Percentiles rank a stretch among this genome's conserved stretches.
Conservation (phyloP, 345 rosid species). For the Nephelium lappaceum region DNA sequence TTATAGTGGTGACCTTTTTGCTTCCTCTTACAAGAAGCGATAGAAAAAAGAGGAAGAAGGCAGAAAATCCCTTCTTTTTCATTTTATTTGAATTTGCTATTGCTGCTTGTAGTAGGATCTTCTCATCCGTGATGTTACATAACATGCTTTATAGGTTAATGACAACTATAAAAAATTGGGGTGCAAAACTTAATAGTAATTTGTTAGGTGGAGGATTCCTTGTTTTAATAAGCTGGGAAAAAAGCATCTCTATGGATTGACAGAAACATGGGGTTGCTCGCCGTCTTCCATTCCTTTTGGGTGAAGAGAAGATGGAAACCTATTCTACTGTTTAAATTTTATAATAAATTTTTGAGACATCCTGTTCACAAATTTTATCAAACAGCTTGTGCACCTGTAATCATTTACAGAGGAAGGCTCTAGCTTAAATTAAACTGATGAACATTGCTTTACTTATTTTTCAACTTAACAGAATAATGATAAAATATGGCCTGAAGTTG, state of each 20-base stretch:
- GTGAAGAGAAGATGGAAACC: neutral
- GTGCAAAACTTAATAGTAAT: neutral
- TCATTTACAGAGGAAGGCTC: neutral
- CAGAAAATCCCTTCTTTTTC: slow-evolving; percentile 5
- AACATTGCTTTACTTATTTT: neutral
- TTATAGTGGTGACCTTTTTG: slow-evolving; percentile 34
- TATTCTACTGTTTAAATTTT: neutral
- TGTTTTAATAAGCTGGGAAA: neutral
- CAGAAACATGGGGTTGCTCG: neutral
- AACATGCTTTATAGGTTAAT: slow-evolving; percentile 10
- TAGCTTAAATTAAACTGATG: neutral
- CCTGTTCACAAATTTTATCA: neutral
- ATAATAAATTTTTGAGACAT: neutral
- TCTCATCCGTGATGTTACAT: slow-evolving; percentile 6
- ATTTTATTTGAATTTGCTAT: slow-evolving; percentile 13
- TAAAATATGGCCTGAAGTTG: neutral
- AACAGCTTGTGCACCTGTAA: neutral
- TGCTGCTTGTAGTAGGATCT: slow-evolving; percentile 13
- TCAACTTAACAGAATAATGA: neutral
- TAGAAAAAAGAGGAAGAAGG: slow-evolving; percentile 13
- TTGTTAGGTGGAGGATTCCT: neutral
- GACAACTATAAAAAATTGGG: neutral
- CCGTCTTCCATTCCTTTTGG: neutral
- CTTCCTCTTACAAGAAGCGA: neutral
- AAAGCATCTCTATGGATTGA: neutral